These are phyloP conservation scores for Gossypium lobatum DNA, from an alignment of 441 rosid genomes.

Conservation along the genomic window DNA sequence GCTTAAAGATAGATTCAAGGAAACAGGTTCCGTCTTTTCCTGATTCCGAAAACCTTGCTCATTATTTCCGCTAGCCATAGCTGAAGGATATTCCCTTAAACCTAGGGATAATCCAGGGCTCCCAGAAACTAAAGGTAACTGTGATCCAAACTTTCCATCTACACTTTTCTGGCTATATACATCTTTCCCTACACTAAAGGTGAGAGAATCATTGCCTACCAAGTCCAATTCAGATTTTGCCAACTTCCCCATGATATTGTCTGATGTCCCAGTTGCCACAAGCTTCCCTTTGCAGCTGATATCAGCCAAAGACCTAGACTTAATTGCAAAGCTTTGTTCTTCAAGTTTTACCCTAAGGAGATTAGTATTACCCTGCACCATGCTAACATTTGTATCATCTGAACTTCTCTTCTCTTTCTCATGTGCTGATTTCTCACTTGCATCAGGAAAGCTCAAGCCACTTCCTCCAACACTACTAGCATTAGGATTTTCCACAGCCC, in stretches of 20 bases:
- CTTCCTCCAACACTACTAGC: constrained; percentile 20
- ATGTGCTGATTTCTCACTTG: constrained; percentile 13
- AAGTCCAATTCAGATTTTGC: constrained; percentile 31
- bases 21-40: constrained; percentile 29
- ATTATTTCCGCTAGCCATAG: constrained; percentile 19
- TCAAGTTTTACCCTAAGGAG: constrained; percentile 31
- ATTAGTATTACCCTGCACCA: constrained; percentile 8
- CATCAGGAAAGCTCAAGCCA: constrained; percentile 26
- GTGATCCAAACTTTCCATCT: constrained; percentile 22
- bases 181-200: constrained; percentile 19
- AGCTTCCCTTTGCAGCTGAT: constrained; percentile 22
- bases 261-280: constrained; percentile 16
- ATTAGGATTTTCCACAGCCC: constrained; percentile 17
- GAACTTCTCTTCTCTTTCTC: constrained; percentile 19
- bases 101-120: constrained; percentile 34
- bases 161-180: constrained; percentile 17
- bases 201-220: constrained; percentile 22
- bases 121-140: constrained; percentile 16
- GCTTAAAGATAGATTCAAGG: constrained; percentile 50
- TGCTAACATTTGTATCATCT: constrained; percentile 4
- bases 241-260: neutral
- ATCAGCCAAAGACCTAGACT: constrained; percentile 28
- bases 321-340: constrained; percentile 23
- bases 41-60: constrained; percentile 22
- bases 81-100: constrained; percentile 19